These are phyloP conservation scores for Nakaseomyces uthaithaninus DNA, from an alignment of 1,139 yeast species.

Conservation along the genomic window DNA sequence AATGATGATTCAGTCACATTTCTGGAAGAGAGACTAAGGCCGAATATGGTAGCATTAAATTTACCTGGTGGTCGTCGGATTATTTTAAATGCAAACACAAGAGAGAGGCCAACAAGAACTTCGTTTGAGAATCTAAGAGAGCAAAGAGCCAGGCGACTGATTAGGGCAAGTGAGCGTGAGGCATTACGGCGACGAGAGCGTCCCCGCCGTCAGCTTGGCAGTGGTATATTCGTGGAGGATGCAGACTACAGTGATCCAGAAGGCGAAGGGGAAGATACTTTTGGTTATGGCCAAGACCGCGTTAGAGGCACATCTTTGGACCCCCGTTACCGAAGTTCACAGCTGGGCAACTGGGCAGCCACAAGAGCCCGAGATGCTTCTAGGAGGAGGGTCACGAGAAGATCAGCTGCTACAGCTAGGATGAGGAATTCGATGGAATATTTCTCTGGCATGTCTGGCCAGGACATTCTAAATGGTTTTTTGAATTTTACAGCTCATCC, in stretches of 20 bases:
- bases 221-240: constrained; percentile 2
- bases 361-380: neutral
- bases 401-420: constrained; percentile 1
- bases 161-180: constrained; percentile 9
- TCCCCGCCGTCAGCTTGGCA: neutral
- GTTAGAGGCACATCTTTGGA: neutral
- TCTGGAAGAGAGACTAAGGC: constrained; percentile 23
- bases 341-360: neutral
- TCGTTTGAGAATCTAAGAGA: constrained; percentile 22
- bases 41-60: constrained; percentile 20
- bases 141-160: constrained; percentile 6
- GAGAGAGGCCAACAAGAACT: constrained; percentile 24
- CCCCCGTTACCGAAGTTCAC: constrained; percentile 4
- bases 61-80: constrained; percentile 28
- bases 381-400: constrained; percentile 3
- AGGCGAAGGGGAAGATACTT: constrained; percentile 3
- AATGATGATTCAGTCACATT: constrained; percentile 24
- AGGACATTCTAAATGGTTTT: constrained; percentile 12
- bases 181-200: constrained; percentile 2
- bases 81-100: constrained; percentile 18
- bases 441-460: constrained; percentile 10
- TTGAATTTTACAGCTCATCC: constrained; percentile 9
- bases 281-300: neutral
- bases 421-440: constrained; percentile 9
- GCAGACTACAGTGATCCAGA: constrained; percentile 4